Evolutionary conservation across 805 yeast species (phyloP).

Genomic region (Gaillardinia entomophila): DNA sequence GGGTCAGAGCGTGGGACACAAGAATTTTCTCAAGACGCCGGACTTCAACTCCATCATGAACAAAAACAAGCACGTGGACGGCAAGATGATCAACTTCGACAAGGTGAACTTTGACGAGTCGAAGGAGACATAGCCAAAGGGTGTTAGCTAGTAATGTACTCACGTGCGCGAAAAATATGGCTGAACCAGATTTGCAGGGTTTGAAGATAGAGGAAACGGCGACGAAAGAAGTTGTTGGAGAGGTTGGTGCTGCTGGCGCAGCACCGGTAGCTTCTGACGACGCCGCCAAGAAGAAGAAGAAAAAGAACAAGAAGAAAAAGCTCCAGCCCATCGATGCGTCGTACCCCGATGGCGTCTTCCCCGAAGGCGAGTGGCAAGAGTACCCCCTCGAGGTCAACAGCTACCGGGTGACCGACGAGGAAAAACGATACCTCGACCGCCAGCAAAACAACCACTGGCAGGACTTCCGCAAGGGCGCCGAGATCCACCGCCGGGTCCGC

Average conservation of each 20-base stretch:
- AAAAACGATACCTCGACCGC: constrained; percentile 71
- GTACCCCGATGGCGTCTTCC: constrained; percentile 69
- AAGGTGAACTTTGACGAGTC: constrained; percentile 22
- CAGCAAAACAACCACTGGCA: constrained; percentile 63
- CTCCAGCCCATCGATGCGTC: constrained; percentile 58
- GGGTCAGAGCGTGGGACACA: constrained; percentile 12
- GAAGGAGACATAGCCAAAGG: too few relatives aligned
- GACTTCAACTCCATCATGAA: constrained; percentile 30
- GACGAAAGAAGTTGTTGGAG: constrained; percentile 45
- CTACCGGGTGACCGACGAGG: constrained; percentile 80
- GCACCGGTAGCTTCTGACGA: constrained; percentile 5
- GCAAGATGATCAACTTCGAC: constrained; percentile 40
- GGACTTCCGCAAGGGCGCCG: constrained; percentile 93
- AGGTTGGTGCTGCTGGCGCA: constrained; percentile 6
- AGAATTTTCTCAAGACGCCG: constrained; percentile 33
- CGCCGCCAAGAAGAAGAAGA: constrained; percentile 33
- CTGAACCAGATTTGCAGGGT: constrained; percentile 6
- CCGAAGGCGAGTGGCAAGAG: constrained; percentile 85
- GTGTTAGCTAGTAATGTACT: too few relatives aligned
- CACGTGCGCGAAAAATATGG: too few relatives aligned
- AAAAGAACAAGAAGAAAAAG: constrained; percentile 48
- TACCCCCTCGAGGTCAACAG: constrained; percentile 61
- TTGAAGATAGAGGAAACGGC: constrained; percentile 5
- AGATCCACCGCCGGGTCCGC: constrained; percentile 88
- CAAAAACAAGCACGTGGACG: constrained; percentile 26